Evolutionary conservation across 1,284 basidiomycete species (phyloP).

Genomic region (Tilletia caries): DNA sequence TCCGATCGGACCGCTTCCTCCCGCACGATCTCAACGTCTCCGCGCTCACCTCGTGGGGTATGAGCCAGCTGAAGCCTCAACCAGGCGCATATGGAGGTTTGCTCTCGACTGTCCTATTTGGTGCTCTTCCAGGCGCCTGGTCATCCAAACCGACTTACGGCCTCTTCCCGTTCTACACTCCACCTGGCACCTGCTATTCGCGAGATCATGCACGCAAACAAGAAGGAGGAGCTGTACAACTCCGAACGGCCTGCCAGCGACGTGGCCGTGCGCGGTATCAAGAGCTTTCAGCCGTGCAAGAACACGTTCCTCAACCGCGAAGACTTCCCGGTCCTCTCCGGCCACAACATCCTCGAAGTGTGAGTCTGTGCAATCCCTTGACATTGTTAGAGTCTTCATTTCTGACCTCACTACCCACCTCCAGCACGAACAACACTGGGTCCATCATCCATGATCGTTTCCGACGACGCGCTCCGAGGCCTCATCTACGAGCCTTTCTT

Average conservation of each 20-base stretch:
- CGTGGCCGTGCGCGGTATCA: conserved; percentile 54
- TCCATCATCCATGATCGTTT: conserved; percentile 23
- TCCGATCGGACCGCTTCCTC: conserved; percentile 76
- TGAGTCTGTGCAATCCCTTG: conserved; percentile 55
- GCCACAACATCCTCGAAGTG: conserved; percentile 17
- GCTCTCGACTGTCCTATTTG: conserved; percentile 63
- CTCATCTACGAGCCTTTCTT: conserved; percentile 21
- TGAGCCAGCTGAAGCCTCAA: conserved; percentile 26
- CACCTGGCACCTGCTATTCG: conserved; percentile 31
- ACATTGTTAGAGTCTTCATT: conserved; percentile 25
- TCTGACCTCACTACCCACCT: no score
- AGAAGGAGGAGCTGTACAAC: conserved; percentile 58
- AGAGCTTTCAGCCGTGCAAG: conserved; percentile 60
- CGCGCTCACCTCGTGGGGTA: conserved; percentile 64
- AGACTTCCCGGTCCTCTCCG: conserved; percentile 20
- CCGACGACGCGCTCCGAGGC: conserved; percentile 7
- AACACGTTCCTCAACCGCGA: conserved; percentile 41
- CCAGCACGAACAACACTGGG: background rate
- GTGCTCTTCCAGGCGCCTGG: conserved; percentile 62
- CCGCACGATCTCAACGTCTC: conserved; percentile 74
- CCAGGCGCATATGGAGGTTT: conserved; percentile 57
- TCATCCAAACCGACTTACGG: conserved; percentile 64
- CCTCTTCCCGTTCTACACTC: conserved; percentile 81
- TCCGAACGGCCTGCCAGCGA: conserved; percentile 54
- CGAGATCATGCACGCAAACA: conserved; percentile 65